Percentiles rank a stretch among this genome's conserved stretches.
Evolutionary conservation across 2,329 filamentous ascomycete species (phyloP).

Genomic region (Aureobasidium leucospermi): DNA sequence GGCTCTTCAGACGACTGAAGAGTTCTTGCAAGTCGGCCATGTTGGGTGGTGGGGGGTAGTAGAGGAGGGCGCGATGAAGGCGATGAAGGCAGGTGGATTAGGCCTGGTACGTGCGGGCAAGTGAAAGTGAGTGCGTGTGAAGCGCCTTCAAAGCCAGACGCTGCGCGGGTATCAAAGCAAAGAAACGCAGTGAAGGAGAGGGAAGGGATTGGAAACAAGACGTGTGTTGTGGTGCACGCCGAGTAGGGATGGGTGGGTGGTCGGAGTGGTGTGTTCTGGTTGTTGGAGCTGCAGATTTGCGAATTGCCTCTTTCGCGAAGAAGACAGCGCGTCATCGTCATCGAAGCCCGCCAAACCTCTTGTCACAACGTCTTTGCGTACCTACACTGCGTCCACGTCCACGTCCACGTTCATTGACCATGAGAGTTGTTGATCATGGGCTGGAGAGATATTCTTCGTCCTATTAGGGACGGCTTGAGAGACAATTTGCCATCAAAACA

Average conservation of each 20-base stretch:
- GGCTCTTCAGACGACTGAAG: conserved; percentile 34
- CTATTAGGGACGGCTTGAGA: conserved; percentile 33
- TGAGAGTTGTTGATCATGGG: conserved; percentile 15
- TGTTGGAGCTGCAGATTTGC: neutral
- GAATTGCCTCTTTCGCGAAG: neutral
- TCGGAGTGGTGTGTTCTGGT: neutral
- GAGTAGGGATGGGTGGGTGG: neutral
- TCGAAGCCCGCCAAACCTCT: neutral
- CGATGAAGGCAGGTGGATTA: neutral
- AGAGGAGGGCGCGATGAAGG: neutral
- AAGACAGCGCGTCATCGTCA: neutral
- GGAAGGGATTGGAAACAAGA: neutral
- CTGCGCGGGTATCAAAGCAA: neutral
- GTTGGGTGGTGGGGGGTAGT: conserved; percentile 9
- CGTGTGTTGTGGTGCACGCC: neutral
- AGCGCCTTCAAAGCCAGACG: neutral
- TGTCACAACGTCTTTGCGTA: too few species aligned
- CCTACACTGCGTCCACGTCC: too few species aligned
- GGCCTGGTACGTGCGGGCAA: neutral
- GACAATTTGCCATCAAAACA: conserved; percentile 20
- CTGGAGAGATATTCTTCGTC: conserved; percentile 34
- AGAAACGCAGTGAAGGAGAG: neutral
- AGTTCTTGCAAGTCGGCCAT: conserved; percentile 40
- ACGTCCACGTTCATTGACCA: neutral
- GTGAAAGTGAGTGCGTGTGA: neutral